phyloP scores from a whole-genome alignment of 441 rosid species.

The Populus hybrid region DNA sequence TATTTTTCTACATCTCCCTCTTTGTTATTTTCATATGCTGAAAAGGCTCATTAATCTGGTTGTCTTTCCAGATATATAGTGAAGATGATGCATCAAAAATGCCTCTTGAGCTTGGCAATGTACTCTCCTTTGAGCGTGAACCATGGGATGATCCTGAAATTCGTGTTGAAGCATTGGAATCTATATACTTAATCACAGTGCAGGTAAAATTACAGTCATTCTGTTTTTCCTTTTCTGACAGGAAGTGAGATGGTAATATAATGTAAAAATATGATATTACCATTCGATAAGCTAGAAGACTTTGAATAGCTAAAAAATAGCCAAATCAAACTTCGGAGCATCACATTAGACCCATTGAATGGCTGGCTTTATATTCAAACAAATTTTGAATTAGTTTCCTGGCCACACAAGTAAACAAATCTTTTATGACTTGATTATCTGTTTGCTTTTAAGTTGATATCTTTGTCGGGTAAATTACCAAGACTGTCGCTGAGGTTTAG shows the following conservation, averaged over 20 bases:
- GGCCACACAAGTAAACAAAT: background rate
- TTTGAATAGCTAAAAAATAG: background rate
- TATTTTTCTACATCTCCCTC: background rate
- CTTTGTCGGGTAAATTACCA: too few relatives aligned
- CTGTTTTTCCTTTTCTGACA: background rate
- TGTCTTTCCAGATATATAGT: constrained; percentile 44
- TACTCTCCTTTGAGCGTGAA: constrained; percentile 82
- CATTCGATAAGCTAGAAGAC: background rate
- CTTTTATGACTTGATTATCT: background rate
- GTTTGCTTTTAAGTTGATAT: background rate
- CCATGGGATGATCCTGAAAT: constrained; percentile 75
- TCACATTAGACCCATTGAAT: background rate
- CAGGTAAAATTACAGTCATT: constrained; percentile 38
- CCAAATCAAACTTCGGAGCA: background rate
- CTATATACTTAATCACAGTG: constrained; percentile 75
- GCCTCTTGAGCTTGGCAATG: constrained; percentile 87
- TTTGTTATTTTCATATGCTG: constrained; percentile 4
- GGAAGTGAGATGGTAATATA: background rate
- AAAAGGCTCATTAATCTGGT: constrained; percentile 12
- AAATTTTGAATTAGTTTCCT: background rate
- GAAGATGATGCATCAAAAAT: constrained; percentile 66
- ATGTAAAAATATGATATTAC: background rate
- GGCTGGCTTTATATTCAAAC: background rate
- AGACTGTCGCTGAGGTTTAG: too few relatives aligned
- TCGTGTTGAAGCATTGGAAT: constrained; percentile 73